Evolutionary conservation across 768 basidiomycete genomes (phyloP), one percentile per base, ranked within the genome.

Genomic region (Collybiopsis luxurians): DNA sequence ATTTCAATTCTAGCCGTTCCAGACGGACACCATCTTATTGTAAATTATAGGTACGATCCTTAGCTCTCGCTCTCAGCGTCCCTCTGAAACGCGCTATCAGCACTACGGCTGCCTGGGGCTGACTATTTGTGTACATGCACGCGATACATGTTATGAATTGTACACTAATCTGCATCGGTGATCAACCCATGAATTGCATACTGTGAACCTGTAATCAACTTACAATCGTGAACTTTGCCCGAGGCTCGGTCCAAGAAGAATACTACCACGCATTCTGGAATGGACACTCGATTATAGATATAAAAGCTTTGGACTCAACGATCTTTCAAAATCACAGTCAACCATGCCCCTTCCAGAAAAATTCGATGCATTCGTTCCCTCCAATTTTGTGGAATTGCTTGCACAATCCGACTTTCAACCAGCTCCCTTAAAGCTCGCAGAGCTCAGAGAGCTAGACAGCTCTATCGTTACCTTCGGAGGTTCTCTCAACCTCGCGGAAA

Each of bases 1-100:
- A 57, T 38, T 34, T 30, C 26, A 21, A 42, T 31, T 57, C 5
- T 66, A 92, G 90, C 92, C 89, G 36, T 95, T 93, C 68, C 83
- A 86, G 2, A 94, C 93, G 0, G 92, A 94, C 62, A 89, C 0
- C 90, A 92, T 69, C 77, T 95, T 61, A 93, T 95, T 66, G 92
- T 95, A 36, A 95, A 95, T 70, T 95, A 95, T 67, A 92, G 90
- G 92, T 86, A 47, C 60, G 78, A 61, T 17, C 23, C 24, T 36
- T 23, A 27, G 43, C 23, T 26, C 49, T 3, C 50, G 15, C 49
- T 19, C 1, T 44, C 34, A 50, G 47, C n/a, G 55, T 24, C 7
- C 52, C 12, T 31, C 52, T 60, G 10, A 56, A 19, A 9, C 21
- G 54, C 30, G 2, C 15, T 4, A 21, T 28, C 60, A 85, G 85